Base-by-base conservation (phyloP, 164 flowering plant species). In the Umbilicus rupestris region DNA sequence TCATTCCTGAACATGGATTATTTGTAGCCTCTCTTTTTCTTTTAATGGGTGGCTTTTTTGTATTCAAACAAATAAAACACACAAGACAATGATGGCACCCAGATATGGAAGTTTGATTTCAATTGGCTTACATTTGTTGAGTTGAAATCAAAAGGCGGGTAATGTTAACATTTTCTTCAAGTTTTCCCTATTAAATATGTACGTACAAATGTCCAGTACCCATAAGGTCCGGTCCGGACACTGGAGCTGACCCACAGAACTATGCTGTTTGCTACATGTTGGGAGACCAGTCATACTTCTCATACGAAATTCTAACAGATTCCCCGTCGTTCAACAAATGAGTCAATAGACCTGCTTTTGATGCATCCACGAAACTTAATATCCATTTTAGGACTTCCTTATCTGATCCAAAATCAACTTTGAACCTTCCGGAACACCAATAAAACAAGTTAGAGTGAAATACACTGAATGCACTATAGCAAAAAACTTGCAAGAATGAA, bases 301-400 rank as follows among this genome's bases (percentile, higher is more conserved):
- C 85, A 77, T 91, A 87, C 17, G 70, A 78, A 66, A 91, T 71
- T 65, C 77, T 73, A 65, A 91, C 59, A 35, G 85, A 72, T 2
- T 87, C 84, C 7, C 92, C 92, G 70, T 94, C 99, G 39, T 73
- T 75, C 70, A 89, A 72, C 47, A 94, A 90, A 80, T 94, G 97
- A 0, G 85, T 82, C 63, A 94, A 66, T 39, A 91, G 92, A 52
- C 97, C 99, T 15, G 97, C 87, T 70, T 82, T 88, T 16, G 79
- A 81, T 68, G 96, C 80, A 76, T 91, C 96, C 81, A 91, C 75
- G 79, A 80, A 89, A 55, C 67, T 79, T 22, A 88, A 66, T 15
- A 91, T 73, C 97, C 96, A 91, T 68, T 79, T 88, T 3, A 84
- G 74, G 6, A 87, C 76, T 19, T 85, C 88, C 66, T 79, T 91